phyloP scores from a whole-genome alignment of 2,329 filamentous ascomycete genomes.

The Ceratocystis lukuohia region DNA sequence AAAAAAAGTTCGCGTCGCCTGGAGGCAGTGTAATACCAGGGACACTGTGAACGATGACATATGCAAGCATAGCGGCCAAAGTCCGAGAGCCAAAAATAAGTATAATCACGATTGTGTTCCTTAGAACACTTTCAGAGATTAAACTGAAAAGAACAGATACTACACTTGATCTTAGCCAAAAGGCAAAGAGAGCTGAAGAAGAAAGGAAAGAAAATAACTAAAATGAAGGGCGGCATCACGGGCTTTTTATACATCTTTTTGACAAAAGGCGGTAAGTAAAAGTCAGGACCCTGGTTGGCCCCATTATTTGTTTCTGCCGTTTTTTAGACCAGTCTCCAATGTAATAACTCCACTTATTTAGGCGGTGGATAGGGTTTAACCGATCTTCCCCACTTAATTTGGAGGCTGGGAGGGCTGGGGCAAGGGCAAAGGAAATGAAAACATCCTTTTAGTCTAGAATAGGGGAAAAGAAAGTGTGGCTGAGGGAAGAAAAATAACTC shows the following conservation, averaged over 20 bases:
- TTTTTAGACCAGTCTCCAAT: neutral
- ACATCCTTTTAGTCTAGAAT: too few species aligned
- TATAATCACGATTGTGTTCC: slow-evolving; percentile 66
- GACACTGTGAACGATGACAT: slow-evolving; percentile 19
- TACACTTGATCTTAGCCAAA: slow-evolving; percentile 86
- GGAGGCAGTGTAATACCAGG: slow-evolving; percentile 36
- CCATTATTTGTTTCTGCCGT: neutral
- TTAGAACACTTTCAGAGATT: slow-evolving; percentile 79
- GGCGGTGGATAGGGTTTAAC: too few species aligned
- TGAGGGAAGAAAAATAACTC: too few species aligned
- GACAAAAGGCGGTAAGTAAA: neutral
- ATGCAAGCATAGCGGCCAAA: slow-evolving; percentile 19
- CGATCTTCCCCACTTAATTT: too few species aligned
- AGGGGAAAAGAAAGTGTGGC: too few species aligned
- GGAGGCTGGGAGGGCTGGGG: too few species aligned
- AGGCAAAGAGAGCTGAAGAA: slow-evolving; percentile 25
- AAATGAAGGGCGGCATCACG: slow-evolving; percentile 60
- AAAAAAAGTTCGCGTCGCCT: slow-evolving; percentile 30
- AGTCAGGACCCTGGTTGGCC: neutral
- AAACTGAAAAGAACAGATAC: slow-evolving; percentile 98
- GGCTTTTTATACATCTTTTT: slow-evolving; percentile 50
- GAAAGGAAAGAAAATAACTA: slow-evolving; percentile 52
- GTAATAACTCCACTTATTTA: too few species aligned
- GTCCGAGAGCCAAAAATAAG: slow-evolving; percentile 44
- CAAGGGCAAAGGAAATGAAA: too few species aligned